These are phyloP conservation scores for Gastrodia elata DNA, from an alignment of 106 monocot species.

Conservation along the genomic window DNA sequence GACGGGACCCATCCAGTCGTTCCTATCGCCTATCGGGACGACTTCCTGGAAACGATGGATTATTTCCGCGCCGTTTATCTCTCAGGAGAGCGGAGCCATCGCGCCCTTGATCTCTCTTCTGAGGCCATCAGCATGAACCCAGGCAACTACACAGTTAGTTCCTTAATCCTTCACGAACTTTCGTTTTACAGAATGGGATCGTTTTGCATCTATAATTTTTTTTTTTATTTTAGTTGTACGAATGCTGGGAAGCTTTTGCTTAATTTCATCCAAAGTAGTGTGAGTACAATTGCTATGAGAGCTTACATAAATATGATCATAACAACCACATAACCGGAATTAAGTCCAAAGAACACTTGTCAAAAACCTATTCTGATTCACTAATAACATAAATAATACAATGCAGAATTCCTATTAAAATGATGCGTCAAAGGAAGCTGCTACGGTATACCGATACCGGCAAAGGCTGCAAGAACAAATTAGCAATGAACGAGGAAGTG, in stretches of 20 bases:
- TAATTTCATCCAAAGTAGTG: background rate
- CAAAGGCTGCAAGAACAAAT: no score
- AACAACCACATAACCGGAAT: no score
- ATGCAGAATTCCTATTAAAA: no score
- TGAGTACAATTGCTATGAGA: no score
- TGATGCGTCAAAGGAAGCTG: no score
- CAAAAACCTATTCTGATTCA: no score
- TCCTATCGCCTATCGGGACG: constrained; percentile 66
- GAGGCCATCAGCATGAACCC: constrained; percentile 73
- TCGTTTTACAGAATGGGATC: background rate
- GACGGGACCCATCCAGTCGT: constrained; percentile 87
- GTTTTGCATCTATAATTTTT: background rate
- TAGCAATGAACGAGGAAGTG: no score
- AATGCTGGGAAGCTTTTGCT: background rate
- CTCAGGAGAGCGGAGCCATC: constrained; percentile 59
- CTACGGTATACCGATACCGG: no score
- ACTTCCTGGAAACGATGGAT: constrained; percentile 90
- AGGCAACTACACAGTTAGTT: constrained; percentile 84
- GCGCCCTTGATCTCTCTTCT: constrained; percentile 57
- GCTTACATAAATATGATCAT: no score
- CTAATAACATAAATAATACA: no score
- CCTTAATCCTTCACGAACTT: background rate
- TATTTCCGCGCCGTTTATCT: constrained; percentile 93
- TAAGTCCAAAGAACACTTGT: no score
- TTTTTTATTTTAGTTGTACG: background rate